Conservation (phyloP, 192 early-diverging fungal genomes). For the Podochytrium sp. region DNA sequence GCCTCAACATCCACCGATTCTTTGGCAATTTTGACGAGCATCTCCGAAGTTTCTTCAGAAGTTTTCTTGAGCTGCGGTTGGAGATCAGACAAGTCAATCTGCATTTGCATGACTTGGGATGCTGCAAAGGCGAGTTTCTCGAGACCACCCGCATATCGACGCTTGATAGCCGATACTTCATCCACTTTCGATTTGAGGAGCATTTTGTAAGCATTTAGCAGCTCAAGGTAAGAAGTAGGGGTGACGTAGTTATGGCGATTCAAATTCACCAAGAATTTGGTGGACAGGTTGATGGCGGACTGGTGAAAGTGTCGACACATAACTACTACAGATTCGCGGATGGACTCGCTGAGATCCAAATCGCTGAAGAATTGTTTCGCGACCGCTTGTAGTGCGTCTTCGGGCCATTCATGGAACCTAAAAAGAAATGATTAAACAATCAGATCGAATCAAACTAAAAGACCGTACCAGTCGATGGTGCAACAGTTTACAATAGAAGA, state of each 20-base stretch:
- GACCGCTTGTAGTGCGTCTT: conserved; percentile 66
- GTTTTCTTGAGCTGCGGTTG: conserved; percentile 64
- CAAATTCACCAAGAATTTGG: conserved; percentile 50
- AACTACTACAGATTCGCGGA: conserved; percentile 42
- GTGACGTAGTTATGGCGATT: conserved; percentile 67
- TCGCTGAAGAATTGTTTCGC: conserved; percentile 62
- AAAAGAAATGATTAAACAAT: too few relatives aligned
- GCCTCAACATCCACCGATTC: conserved; percentile 65
- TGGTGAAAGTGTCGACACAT: conserved; percentile 65
- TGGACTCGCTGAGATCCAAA: conserved; percentile 44
- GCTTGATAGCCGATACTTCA: conserved; percentile 52
- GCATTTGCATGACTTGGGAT: conserved; percentile 62
- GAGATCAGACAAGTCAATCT: conserved; percentile 56
- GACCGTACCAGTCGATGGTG: conserved; percentile 71
- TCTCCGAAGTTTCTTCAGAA: conserved; percentile 64
- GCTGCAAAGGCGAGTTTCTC: conserved; percentile 65
- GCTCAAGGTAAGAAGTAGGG: conserved; percentile 62
- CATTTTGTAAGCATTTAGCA: conserved; percentile 58
- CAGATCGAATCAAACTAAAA: too few relatives aligned
- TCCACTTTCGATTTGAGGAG: conserved; percentile 51
- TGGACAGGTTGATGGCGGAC: conserved; percentile 53
- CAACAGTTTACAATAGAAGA: conserved; percentile 68
- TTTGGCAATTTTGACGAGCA: conserved; percentile 63
- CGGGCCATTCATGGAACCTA: conserved; percentile 72
- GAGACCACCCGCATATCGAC: conserved; percentile 58